These are phyloP conservation scores for Tuber melanosporum DNA, from an alignment of 495 filamentous ascomycete species.

Conservation along the genomic window DNA sequence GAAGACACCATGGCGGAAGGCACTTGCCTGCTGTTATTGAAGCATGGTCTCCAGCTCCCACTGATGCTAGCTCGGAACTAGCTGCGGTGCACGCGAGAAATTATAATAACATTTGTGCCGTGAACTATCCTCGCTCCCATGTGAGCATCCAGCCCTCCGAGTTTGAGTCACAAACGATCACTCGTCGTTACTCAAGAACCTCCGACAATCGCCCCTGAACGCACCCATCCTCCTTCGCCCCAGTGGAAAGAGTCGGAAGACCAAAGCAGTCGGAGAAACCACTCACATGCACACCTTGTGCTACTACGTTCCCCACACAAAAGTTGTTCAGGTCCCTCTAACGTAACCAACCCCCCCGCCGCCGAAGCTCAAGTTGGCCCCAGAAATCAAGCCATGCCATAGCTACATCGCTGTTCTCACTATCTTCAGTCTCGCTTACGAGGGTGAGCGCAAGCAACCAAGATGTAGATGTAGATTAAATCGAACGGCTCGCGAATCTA, in stretches of 20 bases:
- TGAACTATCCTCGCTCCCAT: background rate
- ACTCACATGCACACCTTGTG: background rate
- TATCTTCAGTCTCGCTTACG: background rate
- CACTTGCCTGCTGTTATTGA: background rate
- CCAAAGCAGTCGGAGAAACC: background rate
- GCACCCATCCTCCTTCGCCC: background rate
- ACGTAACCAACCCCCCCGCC: no score
- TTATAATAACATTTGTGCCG: background rate
- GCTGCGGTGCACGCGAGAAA: background rate
- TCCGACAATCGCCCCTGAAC: background rate
- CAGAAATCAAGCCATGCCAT: background rate
- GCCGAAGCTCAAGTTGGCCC: no score
- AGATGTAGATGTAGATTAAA: background rate
- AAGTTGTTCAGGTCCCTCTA: no score
- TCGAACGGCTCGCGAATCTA: background rate
- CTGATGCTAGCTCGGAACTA: background rate
- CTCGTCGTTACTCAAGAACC: constrained; percentile 1
- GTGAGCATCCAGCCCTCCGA: background rate
- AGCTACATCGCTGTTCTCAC: no score
- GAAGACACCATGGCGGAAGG: background rate
- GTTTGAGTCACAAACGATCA: background rate
- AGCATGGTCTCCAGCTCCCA: background rate
- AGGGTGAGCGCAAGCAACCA: background rate
- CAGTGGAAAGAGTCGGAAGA: background rate
- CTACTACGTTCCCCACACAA: background rate